Conservation (phyloP, 805 yeast species). For the Kuraishia hungarica region DNA sequence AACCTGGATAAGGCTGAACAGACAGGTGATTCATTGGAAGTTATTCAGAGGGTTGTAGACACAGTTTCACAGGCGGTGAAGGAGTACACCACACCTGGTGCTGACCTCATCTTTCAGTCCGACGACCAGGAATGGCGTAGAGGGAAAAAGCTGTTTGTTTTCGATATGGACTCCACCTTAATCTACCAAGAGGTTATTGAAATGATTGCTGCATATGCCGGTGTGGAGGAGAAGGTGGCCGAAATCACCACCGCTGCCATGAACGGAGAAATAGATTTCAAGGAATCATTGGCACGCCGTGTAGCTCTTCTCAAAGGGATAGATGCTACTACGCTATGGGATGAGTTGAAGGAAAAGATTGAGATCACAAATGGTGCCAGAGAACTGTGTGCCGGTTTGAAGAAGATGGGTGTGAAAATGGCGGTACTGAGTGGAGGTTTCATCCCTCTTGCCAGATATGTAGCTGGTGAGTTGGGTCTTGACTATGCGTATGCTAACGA, state of each 20-base stretch:
- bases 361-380: constrained; percentile 78
- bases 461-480: constrained; percentile 57
- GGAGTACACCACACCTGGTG: constrained; percentile 6
- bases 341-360: constrained; percentile 61
- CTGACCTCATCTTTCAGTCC: constrained; percentile 37
- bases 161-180: constrained; percentile 97
- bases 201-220: constrained; percentile 88
- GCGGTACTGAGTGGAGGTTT: constrained; percentile 96
- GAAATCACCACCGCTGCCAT: constrained; percentile 88
- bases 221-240: constrained; percentile 80
- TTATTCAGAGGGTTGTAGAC: not conserved
- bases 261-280: constrained; percentile 95
- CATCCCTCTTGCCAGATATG: constrained; percentile 73
- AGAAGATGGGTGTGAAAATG: constrained; percentile 51
- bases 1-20: constrained; percentile 10
- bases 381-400: constrained; percentile 59
- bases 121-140: constrained; percentile 19
- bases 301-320: constrained; percentile 80
- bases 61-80: not conserved
- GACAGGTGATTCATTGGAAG: not conserved
- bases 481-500: constrained; percentile 89
- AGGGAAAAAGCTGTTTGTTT: constrained; percentile 58
- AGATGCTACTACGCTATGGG: constrained; percentile 65
- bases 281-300: constrained; percentile 66
- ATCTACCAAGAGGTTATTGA: constrained; percentile 97